Evolutionary conservation across 2,329 filamentous ascomycete species (phyloP), one percentile per base, ranked within the genome.

Genomic region (Aspergillus nomiae): DNA sequence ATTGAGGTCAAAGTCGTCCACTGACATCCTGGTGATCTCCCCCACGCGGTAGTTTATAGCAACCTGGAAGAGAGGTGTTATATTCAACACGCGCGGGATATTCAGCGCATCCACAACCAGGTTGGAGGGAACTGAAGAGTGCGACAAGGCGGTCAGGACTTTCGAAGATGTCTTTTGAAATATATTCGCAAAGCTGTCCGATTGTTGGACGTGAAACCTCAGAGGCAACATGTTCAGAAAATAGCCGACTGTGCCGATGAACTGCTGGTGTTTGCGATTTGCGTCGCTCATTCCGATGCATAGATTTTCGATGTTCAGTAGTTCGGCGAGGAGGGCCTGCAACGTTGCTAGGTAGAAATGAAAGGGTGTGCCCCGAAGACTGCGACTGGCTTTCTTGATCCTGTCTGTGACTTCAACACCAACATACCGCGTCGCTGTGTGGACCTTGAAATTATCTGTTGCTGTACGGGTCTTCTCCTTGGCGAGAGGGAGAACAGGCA

Each of bases 221-320:
- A 66, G 16, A 5, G 64, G 62, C 6, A 66, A 32, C 30, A 61
- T 21, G n/a, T 66, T 56, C 21, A 64, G 30, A 9, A 66, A 60
- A 16, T 53, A 59, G 8, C 64, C 64, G 6, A 66, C 28, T 2
- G 57, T 60, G 12, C 28, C 28, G 11, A 19, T 2, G 21, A 57
- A 55, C 6, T 48, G 19, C 14, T 32, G 7, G 26, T 59, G 16
- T 10, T 45, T 28, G 8, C 64, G 64, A 24, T 62, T 62, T 0
- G 57, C 60, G n/a, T 66, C 64, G 6, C 19, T 51, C 30, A 64
- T 36, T 4, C 62, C 62, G 16, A 66, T 64, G 30, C 57, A 62
- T 5, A 66, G 10, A 26, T 59, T 45, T 2, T 62, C 28, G 0
- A 50, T 30, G 0, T 24, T 21, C 6, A 62, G 19, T 9, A 61